Base-by-base conservation (phyloP, 73 alveolate species). In the Stentor coeruleus region DNA sequence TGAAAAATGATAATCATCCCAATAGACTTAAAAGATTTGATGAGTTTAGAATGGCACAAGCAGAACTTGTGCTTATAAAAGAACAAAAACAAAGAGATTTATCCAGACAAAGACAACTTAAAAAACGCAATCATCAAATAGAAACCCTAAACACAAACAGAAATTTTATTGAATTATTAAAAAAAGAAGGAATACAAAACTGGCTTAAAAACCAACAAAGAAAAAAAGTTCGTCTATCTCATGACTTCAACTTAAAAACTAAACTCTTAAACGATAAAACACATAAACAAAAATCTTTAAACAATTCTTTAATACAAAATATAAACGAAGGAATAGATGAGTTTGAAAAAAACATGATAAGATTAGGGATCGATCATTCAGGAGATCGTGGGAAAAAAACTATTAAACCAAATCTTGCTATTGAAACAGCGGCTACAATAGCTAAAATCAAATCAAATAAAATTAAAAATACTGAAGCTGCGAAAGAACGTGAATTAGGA, bases 81-180 rank as follows among this genome's bases (percentile, higher is more conserved):
- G 84, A 80, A 6, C 75, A 82, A 79, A 76, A 35, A 30, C 90
- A 86, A 49, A 82, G 75, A 33, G 81, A 82, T 3, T 11, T 89
- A 39, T 76, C 86, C 49, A 83, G 36, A 14, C 38, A 75, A 77
- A 73, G 79, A 38, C 66, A 81, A 26, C 35, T 73, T 58, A 87
- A 86, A 38, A 30, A 59, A 60, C 81, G 95, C 49, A 76, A 86
- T 38, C 40, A 72, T 59, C 58, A 77, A 58, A 28, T 86, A 55
- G 84, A 86, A 42, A 72, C 59, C 40, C 49, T 89, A 76, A 83
- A 59, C 20, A 86, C 57, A 66, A 89, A 89, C 77, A 81, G 83
- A 58, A 59, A 81, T 81, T 89, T 89, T 59, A 89, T 89, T 92
- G 40, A 86, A 39, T 89, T 82, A 4, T 89, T 92, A 92, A 82